Conservation (phyloP, 164 flowering plant species). For the Nelumbo lutea region DNA sequence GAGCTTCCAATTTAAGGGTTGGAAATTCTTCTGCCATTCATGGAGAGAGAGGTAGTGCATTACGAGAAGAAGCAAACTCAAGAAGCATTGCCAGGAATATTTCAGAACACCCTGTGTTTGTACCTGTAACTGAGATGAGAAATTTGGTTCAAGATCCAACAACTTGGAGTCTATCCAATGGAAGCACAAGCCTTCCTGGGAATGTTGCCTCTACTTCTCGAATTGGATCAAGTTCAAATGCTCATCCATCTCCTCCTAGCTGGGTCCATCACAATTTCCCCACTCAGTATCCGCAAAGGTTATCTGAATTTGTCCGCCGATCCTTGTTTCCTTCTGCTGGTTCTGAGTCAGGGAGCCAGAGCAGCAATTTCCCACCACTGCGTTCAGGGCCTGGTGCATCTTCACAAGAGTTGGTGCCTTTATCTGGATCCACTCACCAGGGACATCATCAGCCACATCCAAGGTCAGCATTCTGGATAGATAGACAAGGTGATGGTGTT, state of each 20-base stretch:
- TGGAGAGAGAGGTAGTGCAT: conserved; percentile 27
- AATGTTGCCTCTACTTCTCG: conserved; percentile 49
- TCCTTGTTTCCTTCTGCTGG: conserved; percentile 43
- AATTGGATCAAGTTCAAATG: conserved; percentile 35
- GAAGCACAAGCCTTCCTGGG: conserved; percentile 31
- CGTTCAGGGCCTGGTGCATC: conserved; percentile 32
- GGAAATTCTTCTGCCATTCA: conserved; percentile 27
- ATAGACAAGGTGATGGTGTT: conserved; percentile 59
- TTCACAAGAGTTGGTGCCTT: conserved; percentile 32
- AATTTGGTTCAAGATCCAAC: conserved; percentile 30
- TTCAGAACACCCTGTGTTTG: conserved; percentile 50
- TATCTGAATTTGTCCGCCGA: conserved; percentile 57
- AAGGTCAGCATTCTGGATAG: conserved; percentile 53
- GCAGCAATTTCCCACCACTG: conserved; percentile 23
- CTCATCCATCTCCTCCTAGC: conserved; percentile 34
- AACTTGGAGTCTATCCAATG: conserved; percentile 33
- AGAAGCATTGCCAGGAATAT: conserved; percentile 38
- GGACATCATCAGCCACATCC: conserved; percentile 34
- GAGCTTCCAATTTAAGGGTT: conserved; percentile 34
- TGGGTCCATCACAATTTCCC: conserved; percentile 37
- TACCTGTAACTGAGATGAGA: conserved; percentile 39
- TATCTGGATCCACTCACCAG: conserved; percentile 41
- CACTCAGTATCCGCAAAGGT: conserved; percentile 37
- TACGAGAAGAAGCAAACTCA: conserved; percentile 31
- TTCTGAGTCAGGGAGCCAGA: conserved; percentile 40